Evolutionary conservation across 2,329 filamentous ascomycete species (phyloP), one percentile per base, ranked within the genome.

Genomic region (Ceratocystis alfenasii): DNA sequence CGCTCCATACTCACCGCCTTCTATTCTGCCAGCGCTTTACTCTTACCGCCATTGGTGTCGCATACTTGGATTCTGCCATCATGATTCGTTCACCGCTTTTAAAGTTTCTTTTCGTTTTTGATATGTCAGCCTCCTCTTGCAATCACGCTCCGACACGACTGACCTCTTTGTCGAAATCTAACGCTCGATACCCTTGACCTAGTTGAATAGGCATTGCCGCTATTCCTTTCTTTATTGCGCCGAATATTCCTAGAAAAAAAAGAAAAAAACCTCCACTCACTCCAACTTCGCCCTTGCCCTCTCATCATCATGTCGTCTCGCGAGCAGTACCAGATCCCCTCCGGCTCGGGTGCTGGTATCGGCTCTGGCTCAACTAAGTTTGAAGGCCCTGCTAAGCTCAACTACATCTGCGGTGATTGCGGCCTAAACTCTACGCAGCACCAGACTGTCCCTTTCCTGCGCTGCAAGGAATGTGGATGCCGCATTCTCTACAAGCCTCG

Each of bases 401-500:
- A 75, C 68, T 78, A 78, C 70, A 71, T 76, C 62, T 78, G 76
- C 72, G 76, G 76, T 69, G 77, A 78, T 74, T 78, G 77, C 73
- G 76, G 76, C 62, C 79, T 84, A n/a, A 75, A 77, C 62, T 76
- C 76, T 25, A 77, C 76, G 70, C 74, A 75, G 66, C 76, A 78
- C 69, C 76, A 79, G 61, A 87, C 79, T 85, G 71, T 95, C 89
- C 79, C 90, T 89, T 74, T 90, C 95, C 78, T 96, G 90, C 80
- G 89, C 88, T 96, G 91, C 81, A 88, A 89, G 76, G 89, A 92
- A 77, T 99, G 94, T 76, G 94, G 94, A 6, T 94, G 96, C 73
- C 87, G 94, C 70, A 91, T 99, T 68, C 78, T 99, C 70, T 97
- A 97, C 78, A 99, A 99, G 84, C 90, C 96, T 83, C 80, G 94